Percentiles rank a stretch among this genome's conserved stretches.
phyloP scores from a whole-genome alignment of 2,329 filamentous ascomycete genomes.

The Arthroderma uncinatum region DNA sequence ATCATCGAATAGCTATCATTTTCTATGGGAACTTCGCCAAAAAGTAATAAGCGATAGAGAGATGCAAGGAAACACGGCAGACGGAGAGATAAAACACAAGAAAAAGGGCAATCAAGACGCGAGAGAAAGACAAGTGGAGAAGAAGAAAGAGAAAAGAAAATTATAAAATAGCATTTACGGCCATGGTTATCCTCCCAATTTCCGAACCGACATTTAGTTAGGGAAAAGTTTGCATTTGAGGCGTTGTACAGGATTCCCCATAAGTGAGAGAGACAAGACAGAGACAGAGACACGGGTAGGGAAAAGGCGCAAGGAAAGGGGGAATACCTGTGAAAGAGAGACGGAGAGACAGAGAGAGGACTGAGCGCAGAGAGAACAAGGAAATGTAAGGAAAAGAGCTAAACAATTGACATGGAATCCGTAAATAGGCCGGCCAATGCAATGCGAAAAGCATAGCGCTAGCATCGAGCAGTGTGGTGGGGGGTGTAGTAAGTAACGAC shows the following conservation, averaged over 20 bases:
- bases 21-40: constrained; percentile 12
- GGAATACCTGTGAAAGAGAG: background rate
- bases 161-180: constrained; percentile 13
- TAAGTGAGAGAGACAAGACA: background rate
- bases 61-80: constrained; percentile 1
- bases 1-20: constrained; percentile 9
- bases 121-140: constrained; percentile 5
- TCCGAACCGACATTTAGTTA: constrained; percentile 1
- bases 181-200: constrained; percentile 6
- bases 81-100: background rate
- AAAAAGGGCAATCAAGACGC: background rate
- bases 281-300: background rate
- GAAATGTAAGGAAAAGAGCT: background rate
- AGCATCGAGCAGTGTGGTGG: background rate
- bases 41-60: background rate
- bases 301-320: background rate
- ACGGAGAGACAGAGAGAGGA: background rate
- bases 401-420: constrained; percentile 8
- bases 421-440: constrained; percentile 1
- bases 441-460: background rate
- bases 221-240: constrained; percentile 4
- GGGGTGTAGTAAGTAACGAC: background rate
- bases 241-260: constrained; percentile 6
- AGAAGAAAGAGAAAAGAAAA: constrained; percentile 18
- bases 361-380: constrained; percentile 1